These are phyloP conservation scores for Pseudoperonospora humuli DNA, from an alignment of 352 stramenopile species.

Conservation along the genomic window DNA sequence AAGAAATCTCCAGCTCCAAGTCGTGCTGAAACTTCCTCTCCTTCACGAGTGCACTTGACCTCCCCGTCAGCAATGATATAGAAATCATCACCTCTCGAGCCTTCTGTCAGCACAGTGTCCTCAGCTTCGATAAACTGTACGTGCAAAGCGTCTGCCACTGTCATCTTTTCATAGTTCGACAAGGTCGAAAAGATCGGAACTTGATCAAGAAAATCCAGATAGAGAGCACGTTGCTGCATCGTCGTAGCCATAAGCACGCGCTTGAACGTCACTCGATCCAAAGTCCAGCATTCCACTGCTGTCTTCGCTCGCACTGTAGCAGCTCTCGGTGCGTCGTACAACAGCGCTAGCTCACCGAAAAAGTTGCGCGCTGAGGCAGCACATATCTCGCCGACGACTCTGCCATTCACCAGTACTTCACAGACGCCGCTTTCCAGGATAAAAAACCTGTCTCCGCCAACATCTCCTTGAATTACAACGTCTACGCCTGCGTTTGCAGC, in stretches of 20 bases:
- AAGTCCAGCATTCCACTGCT: slow-evolving; percentile 77
- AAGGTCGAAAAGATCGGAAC: slow-evolving; percentile 73
- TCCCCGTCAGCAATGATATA: slow-evolving; percentile 75
- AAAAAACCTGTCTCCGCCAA: slow-evolving; percentile 85
- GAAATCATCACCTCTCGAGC: slow-evolving; percentile 62
- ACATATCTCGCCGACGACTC: slow-evolving; percentile 50
- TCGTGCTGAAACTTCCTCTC: slow-evolving; percentile 48
- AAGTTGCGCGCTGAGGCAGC: slow-evolving; percentile 51
- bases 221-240: slow-evolving; percentile 52
- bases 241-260: slow-evolving; percentile 59
- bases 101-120: slow-evolving; percentile 41
- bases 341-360: slow-evolving; percentile 91
- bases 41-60: slow-evolving; percentile 51
- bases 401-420: slow-evolving; percentile 49
- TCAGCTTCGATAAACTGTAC: slow-evolving; percentile 40
- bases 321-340: slow-evolving; percentile 87
- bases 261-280: slow-evolving; percentile 78
- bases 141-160: slow-evolving; percentile 60
- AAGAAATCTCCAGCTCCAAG: slow-evolving; percentile 60
- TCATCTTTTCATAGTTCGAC: slow-evolving; percentile 65
- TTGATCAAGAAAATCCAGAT: slow-evolving; percentile 52
- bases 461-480: slow-evolving; percentile 68
- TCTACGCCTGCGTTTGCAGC: slow-evolving; percentile 30
- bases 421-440: slow-evolving; percentile 86
- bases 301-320: slow-evolving; percentile 73